Conservation (phyloP, 768 basidiomycete genomes). For the Vararia minispora region DNA sequence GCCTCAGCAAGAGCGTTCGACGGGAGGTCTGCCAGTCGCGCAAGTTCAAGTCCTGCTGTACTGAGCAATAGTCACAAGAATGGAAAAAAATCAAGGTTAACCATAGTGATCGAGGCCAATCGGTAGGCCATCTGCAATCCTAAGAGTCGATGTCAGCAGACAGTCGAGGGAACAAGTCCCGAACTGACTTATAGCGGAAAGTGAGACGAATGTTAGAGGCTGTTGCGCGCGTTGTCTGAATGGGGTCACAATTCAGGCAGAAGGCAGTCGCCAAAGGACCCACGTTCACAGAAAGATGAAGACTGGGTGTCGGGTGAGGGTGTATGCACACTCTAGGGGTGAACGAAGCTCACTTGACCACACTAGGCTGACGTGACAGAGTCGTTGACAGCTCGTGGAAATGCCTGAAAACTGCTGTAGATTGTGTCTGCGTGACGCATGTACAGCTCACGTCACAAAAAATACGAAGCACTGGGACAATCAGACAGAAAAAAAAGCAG, state of each 20-base stretch:
- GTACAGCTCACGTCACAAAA: constrained; percentile 69
- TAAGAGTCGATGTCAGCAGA: constrained; percentile 17
- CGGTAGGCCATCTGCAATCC: constrained; percentile 64
- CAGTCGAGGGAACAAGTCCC: neutral
- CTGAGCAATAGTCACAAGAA: neutral
- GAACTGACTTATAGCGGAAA: constrained; percentile 65
- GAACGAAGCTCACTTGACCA: constrained; percentile 49
- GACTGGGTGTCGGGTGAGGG: constrained; percentile 28
- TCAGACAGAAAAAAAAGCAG: neutral
- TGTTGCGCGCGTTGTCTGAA: constrained; percentile 45
- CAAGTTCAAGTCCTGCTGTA: constrained; percentile 74
- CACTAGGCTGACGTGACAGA: constrained; percentile 64
- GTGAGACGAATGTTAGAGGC: constrained; percentile 51
- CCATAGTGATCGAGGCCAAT: constrained; percentile 66
- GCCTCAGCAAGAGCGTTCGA: constrained; percentile 53
- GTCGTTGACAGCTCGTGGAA: constrained; percentile 73
- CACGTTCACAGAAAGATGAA: constrained; percentile 49
- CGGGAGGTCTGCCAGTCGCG: constrained; percentile 80
- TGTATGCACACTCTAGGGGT: neutral
- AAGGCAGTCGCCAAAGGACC: neutral
- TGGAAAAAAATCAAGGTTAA: constrained; percentile 17
- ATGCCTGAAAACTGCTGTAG: constrained; percentile 35
- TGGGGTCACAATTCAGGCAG: neutral
- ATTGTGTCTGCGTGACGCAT: neutral
- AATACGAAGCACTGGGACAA: constrained; percentile 63